Percentiles rank a stretch among this genome's conserved stretches.
These are phyloP conservation scores for Hygrophila difformis DNA, from an alignment of 257 asterid genomes.

Conservation along the genomic window DNA sequence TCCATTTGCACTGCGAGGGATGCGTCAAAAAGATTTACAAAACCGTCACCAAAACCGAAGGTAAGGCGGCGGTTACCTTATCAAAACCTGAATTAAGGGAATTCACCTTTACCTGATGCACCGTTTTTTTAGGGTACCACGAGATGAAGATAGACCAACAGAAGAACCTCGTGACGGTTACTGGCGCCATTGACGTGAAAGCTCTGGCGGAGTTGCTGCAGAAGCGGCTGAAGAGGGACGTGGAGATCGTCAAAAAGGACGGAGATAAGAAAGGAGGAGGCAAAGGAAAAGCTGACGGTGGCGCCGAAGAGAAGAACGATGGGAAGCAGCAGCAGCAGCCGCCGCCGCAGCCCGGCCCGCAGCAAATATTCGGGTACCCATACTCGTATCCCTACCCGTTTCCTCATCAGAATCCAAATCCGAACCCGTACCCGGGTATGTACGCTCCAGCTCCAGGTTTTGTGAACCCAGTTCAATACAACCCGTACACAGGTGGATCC, in stretches of 20 bases:
- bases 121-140: constrained; percentile 36
- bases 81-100: too few relatives aligned
- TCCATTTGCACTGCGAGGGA: constrained; percentile 74
- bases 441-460: constrained; percentile 5
- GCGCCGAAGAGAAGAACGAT: constrained; percentile 10
- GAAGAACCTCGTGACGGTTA: constrained; percentile 63
- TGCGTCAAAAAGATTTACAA: constrained; percentile 59
- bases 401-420: too few relatives aligned
- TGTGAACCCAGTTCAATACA: constrained; percentile 14
- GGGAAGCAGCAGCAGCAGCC: too few relatives aligned
- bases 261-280: constrained; percentile 24
- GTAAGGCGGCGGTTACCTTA: too few relatives aligned
- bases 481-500: constrained; percentile 12
- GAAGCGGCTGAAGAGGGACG: constrained; percentile 54
- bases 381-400: neutral
- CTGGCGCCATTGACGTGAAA: constrained; percentile 76
- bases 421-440: neutral
- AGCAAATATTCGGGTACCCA: constrained; percentile 6
- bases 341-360: too few relatives aligned
- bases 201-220: constrained; percentile 47
- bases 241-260: constrained; percentile 41
- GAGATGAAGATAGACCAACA: constrained; percentile 51
- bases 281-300: too few relatives aligned
- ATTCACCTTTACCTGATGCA: too few relatives aligned
- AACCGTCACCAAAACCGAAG: constrained; percentile 47